Conservation (phyloP, 208 protist genomes). For the Lotmaria passim region DNA sequence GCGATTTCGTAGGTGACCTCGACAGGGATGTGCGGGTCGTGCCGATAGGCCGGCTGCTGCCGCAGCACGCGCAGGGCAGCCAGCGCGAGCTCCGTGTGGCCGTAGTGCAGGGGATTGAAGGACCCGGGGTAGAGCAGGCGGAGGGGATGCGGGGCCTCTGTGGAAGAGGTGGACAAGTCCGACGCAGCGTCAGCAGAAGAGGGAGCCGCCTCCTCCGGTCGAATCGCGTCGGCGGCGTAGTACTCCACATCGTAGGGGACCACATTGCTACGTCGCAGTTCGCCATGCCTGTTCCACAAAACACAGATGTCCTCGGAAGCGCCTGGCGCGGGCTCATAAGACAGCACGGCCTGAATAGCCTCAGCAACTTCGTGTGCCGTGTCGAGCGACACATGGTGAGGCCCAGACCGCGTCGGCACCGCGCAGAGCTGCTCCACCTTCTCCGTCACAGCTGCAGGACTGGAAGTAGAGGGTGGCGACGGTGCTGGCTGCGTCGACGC, state of each 20-base stretch:
- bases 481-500: not conserved
- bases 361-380: constrained; percentile 7
- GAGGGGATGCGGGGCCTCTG: constrained; percentile 6
- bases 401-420: constrained; percentile 13
- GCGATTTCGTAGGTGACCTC: constrained; percentile 77
- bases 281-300: constrained; percentile 65
- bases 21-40: constrained; percentile 7
- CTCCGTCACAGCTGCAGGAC: not conserved
- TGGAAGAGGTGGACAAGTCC: too few species aligned
- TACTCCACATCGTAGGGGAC: constrained; percentile 18
- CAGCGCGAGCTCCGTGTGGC: constrained; percentile 72
- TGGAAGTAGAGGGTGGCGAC: not conserved
- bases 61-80: constrained; percentile 39
- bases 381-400: constrained; percentile 13
- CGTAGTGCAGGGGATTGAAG: constrained; percentile 79
- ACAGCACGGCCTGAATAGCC: constrained; percentile 18
- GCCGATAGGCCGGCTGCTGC: constrained; percentile 8
- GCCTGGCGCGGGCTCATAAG: not conserved
- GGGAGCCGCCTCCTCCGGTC: not conserved
- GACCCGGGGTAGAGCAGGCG: constrained; percentile 75
- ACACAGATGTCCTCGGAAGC: constrained; percentile 27
- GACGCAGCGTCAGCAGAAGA: too few species aligned
- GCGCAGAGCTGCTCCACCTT: constrained; percentile 15
- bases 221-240: not conserved
- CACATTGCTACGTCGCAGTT: constrained; percentile 34